Conservation (phyloP, 2,329 filamentous ascomycete species). For the Diaporthe citrichinensis region DNA sequence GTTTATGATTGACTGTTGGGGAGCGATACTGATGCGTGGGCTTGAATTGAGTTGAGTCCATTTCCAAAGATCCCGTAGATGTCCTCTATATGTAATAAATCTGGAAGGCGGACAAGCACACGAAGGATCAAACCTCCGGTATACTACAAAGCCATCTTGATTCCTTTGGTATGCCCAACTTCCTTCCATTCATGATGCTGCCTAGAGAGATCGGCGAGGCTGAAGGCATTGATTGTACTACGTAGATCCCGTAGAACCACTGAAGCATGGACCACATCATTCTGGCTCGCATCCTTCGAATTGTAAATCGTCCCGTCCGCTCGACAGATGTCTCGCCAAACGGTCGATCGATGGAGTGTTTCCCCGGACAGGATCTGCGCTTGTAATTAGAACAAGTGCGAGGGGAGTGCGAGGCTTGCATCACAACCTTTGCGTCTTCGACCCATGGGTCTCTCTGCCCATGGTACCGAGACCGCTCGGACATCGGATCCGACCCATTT, state of each 20-base stretch:
- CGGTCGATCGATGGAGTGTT: background rate
- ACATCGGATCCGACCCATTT: too few species aligned
- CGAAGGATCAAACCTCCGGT: background rate
- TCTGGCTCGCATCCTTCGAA: background rate
- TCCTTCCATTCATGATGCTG: background rate
- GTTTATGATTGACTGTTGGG: background rate
- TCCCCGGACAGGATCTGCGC: background rate
- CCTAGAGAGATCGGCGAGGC: constrained; percentile 3
- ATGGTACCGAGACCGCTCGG: background rate
- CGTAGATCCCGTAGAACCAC: background rate
- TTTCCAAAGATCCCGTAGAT: background rate
- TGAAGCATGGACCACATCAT: background rate
- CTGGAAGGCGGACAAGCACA: background rate
- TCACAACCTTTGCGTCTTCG: too few species aligned
- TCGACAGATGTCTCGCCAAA: background rate
- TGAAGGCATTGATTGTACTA: background rate
- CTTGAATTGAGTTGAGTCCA: background rate
- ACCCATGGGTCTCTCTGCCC: background rate
- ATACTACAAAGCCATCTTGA: background rate
- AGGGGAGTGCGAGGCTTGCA: background rate
- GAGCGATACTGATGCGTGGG: background rate
- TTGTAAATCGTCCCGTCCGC: background rate
- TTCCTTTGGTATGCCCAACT: background rate
- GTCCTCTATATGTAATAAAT: background rate
- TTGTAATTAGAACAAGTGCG: background rate